These are phyloP conservation scores for Acrocalymma vagum DNA, from an alignment of 2,329 filamentous ascomycete genomes.

Conservation along the genomic window DNA sequence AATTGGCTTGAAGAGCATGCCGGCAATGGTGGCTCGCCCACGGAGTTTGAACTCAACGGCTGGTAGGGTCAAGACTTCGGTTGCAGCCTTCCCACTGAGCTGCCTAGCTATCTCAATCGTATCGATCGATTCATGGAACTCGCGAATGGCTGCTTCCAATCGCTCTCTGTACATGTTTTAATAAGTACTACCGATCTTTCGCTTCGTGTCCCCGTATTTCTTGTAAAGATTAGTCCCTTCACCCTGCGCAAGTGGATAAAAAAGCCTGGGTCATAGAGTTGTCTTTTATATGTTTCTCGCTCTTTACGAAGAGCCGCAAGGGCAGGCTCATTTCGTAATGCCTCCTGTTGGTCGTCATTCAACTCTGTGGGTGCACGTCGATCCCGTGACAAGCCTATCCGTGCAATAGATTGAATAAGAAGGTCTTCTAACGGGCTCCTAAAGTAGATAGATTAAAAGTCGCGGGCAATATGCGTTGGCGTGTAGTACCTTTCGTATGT, in stretches of 20 bases:
- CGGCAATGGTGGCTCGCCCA: conserved; percentile 21
- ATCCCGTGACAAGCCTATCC: conserved; percentile 20
- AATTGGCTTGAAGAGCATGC: conserved; percentile 27
- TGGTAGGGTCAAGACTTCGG: conserved; percentile 21
- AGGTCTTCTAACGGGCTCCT: conserved; percentile 18
- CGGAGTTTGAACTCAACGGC: conserved; percentile 19
- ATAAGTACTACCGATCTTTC: conserved; percentile 19
- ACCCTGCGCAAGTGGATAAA: conserved; percentile 13
- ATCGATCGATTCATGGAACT: conserved; percentile 24
- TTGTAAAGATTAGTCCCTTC: conserved; percentile 16
- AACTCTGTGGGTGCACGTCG: conserved; percentile 21
- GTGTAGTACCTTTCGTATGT: conserved; percentile 26
- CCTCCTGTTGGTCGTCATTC: conserved; percentile 15
- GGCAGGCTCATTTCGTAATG: conserved; percentile 18
- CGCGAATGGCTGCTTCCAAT: conserved; percentile 14
- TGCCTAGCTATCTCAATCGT: conserved; percentile 26
- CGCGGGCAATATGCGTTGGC: conserved; percentile 19
- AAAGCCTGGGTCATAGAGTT: conserved; percentile 20
- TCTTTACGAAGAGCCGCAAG: conserved; percentile 16
- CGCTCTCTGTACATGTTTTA: conserved; percentile 16
- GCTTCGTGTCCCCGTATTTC: conserved; percentile 20
- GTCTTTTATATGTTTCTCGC: conserved; percentile 14
- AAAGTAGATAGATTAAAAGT: conserved; percentile 28
- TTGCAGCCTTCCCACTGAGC: conserved; percentile 17
- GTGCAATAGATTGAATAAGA: conserved; percentile 24